phyloP scores from a whole-genome alignment of 352 stramenopile genomes.

The Phytophthora syringae region DNA sequence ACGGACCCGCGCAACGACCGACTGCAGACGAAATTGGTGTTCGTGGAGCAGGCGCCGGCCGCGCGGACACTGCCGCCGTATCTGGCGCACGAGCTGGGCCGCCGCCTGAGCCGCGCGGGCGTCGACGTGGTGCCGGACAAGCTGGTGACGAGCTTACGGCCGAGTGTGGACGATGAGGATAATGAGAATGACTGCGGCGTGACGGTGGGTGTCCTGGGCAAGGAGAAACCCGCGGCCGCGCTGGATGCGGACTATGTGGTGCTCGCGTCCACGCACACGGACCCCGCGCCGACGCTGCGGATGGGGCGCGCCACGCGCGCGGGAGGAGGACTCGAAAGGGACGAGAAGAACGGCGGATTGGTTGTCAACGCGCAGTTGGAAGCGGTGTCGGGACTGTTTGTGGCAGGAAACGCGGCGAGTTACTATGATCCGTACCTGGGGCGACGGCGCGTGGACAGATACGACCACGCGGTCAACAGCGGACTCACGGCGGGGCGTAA shows the following conservation, averaged over 20 bases:
- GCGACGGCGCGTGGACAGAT: conserved; percentile 87
- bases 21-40: conserved; percentile 59
- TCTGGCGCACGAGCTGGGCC: conserved; percentile 75
- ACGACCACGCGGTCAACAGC: conserved; percentile 94
- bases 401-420: conserved; percentile 88
- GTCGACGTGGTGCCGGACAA: conserved; percentile 72
- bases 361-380: conserved; percentile 92
- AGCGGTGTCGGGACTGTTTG: conserved; percentile 89
- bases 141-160: conserved; percentile 82
- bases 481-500: conserved; percentile 89
- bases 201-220: conserved; percentile 67
- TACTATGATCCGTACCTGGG: conserved; percentile 92
- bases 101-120: conserved; percentile 57
- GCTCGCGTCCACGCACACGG: conserved; percentile 92
- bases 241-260: conserved; percentile 92
- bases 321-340: conserved; percentile 78
- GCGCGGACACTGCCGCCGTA: conserved; percentile 87
- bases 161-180: conserved; percentile 52
- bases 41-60: conserved; percentile 54
- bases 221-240: conserved; percentile 60
- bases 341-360: conserved; percentile 88
- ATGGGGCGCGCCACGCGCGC: conserved; percentile 57
- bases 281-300: conserved; percentile 66
- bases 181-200: conserved; percentile 44
- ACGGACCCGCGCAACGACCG: conserved; percentile 63